Evolutionary conservation across 495 filamentous ascomycete genomes (phyloP), one percentile per base, ranked within the genome.

Genomic region (Penicillium antarcticum): DNA sequence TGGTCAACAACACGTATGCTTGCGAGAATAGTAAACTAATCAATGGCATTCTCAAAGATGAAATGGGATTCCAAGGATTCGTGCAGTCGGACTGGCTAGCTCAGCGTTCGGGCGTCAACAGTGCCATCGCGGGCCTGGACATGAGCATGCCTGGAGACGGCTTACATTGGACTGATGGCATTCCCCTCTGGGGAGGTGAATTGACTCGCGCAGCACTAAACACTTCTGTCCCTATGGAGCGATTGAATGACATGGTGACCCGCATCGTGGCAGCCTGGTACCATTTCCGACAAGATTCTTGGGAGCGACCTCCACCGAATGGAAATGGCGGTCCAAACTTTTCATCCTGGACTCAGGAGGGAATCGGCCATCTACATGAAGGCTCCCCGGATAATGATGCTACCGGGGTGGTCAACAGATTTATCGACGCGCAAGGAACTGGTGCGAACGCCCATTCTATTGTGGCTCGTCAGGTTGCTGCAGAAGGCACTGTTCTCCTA

Each of bases 71-170:
- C 63, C 92, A 96, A 56, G 92, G 92, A 0, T 97, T 95, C 42
- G 87, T 97, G 1, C 87, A 92, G 74, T 88, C 84, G 6, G 92
- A 97, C 66, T 97, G 92, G 92, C 79, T 95, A 5, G 92, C 91
- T 5, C 91, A 96, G 64, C 80, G 88, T 26, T 85, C 84, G 19
- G 91, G 92, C 19, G 87, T 96, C 0, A 80, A 80, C 13, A 87
- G 83, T 53, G 87, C 92, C 3, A 68, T 96, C 17, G 85, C 90
- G 17, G 92, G 92, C 1, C 72, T 97, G 11, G 92, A 97, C 66
- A 91, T 96, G 89, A 88, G 81, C 11, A 97, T 97, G 92, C 94
- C 94, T 3, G 92, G 92, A 9, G 92, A 97, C 68, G 92, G 92
- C 1, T 63, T 88, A 9, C 55, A 56, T 12, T 96, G 89, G 90